Evolutionary conservation across 1,284 basidiomycete genomes (phyloP), one percentile per base, ranked within the genome.

Genomic region (Thelephora terrestris): DNA sequence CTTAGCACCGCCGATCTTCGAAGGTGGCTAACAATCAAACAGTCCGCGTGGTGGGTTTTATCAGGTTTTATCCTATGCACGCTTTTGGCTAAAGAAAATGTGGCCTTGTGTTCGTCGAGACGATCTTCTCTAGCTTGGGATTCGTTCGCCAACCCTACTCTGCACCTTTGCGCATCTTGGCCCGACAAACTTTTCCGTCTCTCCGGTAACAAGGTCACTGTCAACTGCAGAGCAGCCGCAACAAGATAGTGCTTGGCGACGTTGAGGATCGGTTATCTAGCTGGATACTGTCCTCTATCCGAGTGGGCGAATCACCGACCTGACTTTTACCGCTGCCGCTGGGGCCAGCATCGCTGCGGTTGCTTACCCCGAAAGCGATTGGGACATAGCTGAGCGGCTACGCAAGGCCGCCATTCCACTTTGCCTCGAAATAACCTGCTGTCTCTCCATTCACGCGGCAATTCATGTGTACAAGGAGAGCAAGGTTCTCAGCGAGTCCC

Each of bases 341-440:
- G 56, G 56, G 0, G 49, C 74, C 12, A 69, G 73, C 1, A 69
- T 74, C 25, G 57, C 59, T 9, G 68, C 39, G 7, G 16, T 27
- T 40, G 24, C 40, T 6, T 35, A 18, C 18, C 43, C 34, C n/a
- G 20, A n/a, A 16, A 51, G 21, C n/a, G 39, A 45, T 2, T 32
- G 45, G 21, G 50, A 47, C 42, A 51, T 50, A 0, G 64, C 64
- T 17, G 44, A 54, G 14, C 58, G 47, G 0, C 52, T 73, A 12
- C 66, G 66, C 48, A 60, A 61, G 52, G 62, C 55, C 36, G 61
- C 73, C 58, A 60, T 64, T 12, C 61, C 65, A 43, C 62, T 77
- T 16, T 76, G 75, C 63, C 61, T 76, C 23, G 60, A 62, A n/a
- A 62, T 76, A 20, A 68, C 66, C 34, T 52, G 66, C 27, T 54